Percentiles rank a stretch among this genome's conserved stretches.
phyloP scores from a whole-genome alignment of 2,329 filamentous ascomycete species.

The Lasiodiplodia sp. region DNA sequence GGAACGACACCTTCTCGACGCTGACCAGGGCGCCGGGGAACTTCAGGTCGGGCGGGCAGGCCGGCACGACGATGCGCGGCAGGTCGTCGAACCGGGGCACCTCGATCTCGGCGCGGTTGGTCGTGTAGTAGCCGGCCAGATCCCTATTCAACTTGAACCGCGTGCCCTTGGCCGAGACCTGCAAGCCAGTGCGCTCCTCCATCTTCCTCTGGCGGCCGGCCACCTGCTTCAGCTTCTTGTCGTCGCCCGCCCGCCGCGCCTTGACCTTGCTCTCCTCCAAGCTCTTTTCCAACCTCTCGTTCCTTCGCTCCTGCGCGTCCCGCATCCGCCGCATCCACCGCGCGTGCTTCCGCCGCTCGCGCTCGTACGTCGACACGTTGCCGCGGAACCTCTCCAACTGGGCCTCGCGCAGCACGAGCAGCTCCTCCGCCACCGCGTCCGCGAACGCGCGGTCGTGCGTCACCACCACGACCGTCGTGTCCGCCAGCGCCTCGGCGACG shows the following conservation, averaged over 20 bases:
- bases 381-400: constrained; percentile 77
- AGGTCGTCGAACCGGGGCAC: constrained; percentile 66
- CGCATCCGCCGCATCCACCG: constrained; percentile 76
- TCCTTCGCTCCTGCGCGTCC: constrained; percentile 81
- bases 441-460: constrained; percentile 87
- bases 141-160: constrained; percentile 85
- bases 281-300: constrained; percentile 69
- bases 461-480: constrained; percentile 75
- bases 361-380: constrained; percentile 75
- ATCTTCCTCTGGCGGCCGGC: constrained; percentile 85
- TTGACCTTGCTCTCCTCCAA: constrained; percentile 67
- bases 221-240: constrained; percentile 85
- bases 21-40: constrained; percentile 79
- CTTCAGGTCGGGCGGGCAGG: constrained; percentile 71
- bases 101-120: constrained; percentile 65
- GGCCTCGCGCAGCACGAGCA: constrained; percentile 78
- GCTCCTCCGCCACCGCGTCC: constrained; percentile 76
- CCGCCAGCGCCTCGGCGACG: constrained; percentile 62
- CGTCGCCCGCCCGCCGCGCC: constrained; percentile 79
- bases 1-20: constrained; percentile 72
- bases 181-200: constrained; percentile 79
- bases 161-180: constrained; percentile 74
- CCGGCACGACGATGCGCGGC: constrained; percentile 65
- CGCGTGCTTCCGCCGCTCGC: constrained; percentile 71
- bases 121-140: constrained; percentile 64